A percentile compares a stretch with the other conserved stretches of the same genome.
phyloP scores from a whole-genome alignment of 495 filamentous ascomycete species.

The Penicillium egyptiacum region DNA sequence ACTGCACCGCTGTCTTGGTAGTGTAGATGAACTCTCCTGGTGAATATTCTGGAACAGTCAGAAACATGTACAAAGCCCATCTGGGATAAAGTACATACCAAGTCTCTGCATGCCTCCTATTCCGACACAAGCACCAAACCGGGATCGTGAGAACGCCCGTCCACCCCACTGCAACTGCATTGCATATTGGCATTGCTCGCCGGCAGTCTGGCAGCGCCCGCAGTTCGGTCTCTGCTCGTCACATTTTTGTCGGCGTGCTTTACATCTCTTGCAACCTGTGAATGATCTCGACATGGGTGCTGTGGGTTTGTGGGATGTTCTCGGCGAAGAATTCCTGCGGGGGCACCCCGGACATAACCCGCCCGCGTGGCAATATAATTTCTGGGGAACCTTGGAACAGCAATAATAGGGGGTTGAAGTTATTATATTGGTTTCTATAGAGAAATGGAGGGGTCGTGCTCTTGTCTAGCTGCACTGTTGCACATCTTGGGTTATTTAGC shows the following conservation, averaged over 20 bases:
- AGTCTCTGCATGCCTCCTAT: constrained; percentile 46
- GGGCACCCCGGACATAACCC: constrained; percentile 17
- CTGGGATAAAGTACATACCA: constrained; percentile 28
- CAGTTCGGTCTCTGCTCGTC: constrained; percentile 44
- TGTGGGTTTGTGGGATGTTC: constrained; percentile 10
- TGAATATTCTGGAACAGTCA: constrained; percentile 40
- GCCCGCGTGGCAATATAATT: constrained; percentile 17
- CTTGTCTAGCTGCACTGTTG: neutral
- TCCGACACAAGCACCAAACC: constrained; percentile 47
- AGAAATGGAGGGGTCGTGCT: neutral
- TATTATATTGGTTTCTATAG: neutral
- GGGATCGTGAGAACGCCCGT: constrained; percentile 46
- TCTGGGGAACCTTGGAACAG: constrained; percentile 16
- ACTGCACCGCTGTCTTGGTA: constrained; percentile 24
- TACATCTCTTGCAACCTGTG: constrained; percentile 49
- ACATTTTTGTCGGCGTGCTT: constrained; percentile 48
- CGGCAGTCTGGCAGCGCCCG: constrained; percentile 39
- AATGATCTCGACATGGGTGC: constrained; percentile 49
- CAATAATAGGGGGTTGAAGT: neutral
- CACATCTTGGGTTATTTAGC: constrained; percentile 4
- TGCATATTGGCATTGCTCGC: constrained; percentile 38
- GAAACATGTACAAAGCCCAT: neutral
- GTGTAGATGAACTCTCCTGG: constrained; percentile 51
- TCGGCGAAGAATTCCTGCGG: constrained; percentile 28
- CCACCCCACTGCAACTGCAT: constrained; percentile 45